These are phyloP conservation scores for Ophiocordyceps camponoti-leonardi DNA, from an alignment of 2,329 filamentous ascomycete genomes.

Conservation along the genomic window DNA sequence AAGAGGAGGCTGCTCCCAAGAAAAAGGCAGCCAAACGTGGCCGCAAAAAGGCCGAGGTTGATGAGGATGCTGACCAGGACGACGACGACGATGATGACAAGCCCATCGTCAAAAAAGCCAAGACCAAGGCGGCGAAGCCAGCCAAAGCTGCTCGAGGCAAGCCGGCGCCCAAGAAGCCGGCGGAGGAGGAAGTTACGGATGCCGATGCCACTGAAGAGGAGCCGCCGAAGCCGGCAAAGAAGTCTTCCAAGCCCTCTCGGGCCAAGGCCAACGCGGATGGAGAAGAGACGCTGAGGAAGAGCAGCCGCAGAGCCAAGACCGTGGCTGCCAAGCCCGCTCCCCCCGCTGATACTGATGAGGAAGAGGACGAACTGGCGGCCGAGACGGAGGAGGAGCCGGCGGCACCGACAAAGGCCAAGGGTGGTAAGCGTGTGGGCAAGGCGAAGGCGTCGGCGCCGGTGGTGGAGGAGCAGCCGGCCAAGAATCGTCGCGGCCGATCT, in stretches of 20 bases:
- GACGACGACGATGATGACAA: constrained; percentile 11
- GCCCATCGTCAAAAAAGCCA: constrained; percentile 18
- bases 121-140: constrained; percentile 10
- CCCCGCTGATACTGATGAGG: constrained; percentile 2
- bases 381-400: constrained; percentile 11
- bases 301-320: constrained; percentile 1
- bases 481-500: constrained; percentile 9
- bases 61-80: constrained; percentile 1
- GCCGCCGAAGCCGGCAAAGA: constrained; percentile 2
- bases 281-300: constrained; percentile 1
- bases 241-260: neutral
- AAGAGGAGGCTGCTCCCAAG: constrained; percentile 8
- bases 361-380: neutral
- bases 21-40: constrained; percentile 4
- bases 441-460: constrained; percentile 6
- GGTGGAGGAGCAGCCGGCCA: neutral
- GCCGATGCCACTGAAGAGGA: constrained; percentile 4
- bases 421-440: constrained; percentile 11
- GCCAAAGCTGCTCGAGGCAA: constrained; percentile 5
- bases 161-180: constrained; percentile 2
- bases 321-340: constrained; percentile 1
- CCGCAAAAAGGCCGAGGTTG: constrained; percentile 1
- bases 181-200: constrained; percentile 6
- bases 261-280: constrained; percentile 1
- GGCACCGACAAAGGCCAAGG: constrained; percentile 13